phyloP scores from a whole-genome alignment of 768 basidiomycete genomes.

The Pisolithus tinctorius region DNA sequence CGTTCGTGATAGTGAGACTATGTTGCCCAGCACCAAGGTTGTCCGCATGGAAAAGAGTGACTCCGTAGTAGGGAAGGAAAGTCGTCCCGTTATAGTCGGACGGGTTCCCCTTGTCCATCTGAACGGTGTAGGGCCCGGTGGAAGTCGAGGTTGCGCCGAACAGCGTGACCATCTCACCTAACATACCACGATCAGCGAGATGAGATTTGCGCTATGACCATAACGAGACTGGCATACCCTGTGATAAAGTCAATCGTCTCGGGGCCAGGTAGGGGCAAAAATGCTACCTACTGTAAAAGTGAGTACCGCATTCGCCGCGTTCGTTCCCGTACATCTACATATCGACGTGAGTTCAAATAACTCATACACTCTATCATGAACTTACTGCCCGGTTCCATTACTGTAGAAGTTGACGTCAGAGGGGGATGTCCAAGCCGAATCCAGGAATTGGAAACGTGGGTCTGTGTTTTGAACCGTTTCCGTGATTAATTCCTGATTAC shows the following conservation, averaged over 20 bases:
- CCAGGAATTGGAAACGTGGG: slow-evolving; percentile 32
- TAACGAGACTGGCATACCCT: slow-evolving; percentile 15
- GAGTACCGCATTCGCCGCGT: slow-evolving; percentile 27
- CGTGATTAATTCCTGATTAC: slow-evolving; percentile 9
- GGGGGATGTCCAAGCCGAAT: slow-evolving; percentile 29
- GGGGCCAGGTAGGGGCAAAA: neutral
- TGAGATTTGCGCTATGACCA: neutral
- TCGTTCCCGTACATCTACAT: slow-evolving; percentile 28
- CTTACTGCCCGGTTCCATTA: slow-evolving; percentile 38
- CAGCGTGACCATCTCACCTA: slow-evolving; percentile 40
- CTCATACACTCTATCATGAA: neutral
- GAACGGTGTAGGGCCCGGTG: slow-evolving; percentile 29
- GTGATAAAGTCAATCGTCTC: slow-evolving; percentile 6
- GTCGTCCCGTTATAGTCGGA: slow-evolving; percentile 5
- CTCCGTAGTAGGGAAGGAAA: slow-evolving; percentile 19
- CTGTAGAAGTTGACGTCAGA: slow-evolving; percentile 30
- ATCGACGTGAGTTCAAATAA: neutral
- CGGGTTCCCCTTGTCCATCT: slow-evolving; percentile 26
- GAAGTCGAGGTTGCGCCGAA: slow-evolving; percentile 36
- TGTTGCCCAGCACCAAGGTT: slow-evolving; percentile 36
- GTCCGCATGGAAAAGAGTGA: slow-evolving; percentile 27
- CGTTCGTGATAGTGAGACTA: slow-evolving; percentile 29
- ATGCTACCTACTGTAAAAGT: slow-evolving; percentile 32
- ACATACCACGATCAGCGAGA: neutral
- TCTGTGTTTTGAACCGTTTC: slow-evolving; percentile 29